Base-by-base conservation (phyloP, 2,329 filamentous ascomycete genomes). In the Botrytis hyacinthi region DNA sequence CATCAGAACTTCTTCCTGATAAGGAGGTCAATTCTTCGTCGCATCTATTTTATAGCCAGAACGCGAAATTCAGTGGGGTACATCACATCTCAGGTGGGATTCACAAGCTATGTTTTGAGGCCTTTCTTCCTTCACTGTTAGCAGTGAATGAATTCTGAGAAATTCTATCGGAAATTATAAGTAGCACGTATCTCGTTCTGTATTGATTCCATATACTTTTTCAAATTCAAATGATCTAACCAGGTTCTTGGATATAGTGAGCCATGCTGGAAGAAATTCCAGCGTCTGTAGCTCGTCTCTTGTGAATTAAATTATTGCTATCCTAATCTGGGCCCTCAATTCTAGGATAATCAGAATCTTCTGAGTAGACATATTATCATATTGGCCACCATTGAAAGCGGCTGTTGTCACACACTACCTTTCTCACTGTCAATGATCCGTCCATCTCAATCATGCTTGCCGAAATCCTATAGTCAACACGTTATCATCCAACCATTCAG, bases 21-120 rank as follows among this genome's bases (percentile, higher is more conserved):
- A 6, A 22, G 10, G 0, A 16, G 26, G 0, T 16, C 26, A 16
- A 1, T 54, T 54, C 12, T 29, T 29, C 12, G 5, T n/a, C 26
- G 3, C 2, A 0, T 54, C 3, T 54, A 0, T 54, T 54, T 54
- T 16, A 29, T 54, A 54, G 12, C 14, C 7, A 3, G 26, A 18
- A 29, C 2, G 0, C 7, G 14, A 14, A 16, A 16, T 3, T 0
- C 0, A 18, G 14, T 29, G 5, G n/a, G 12, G 12, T 0, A 54
- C 3, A 18, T 18, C 26, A 16, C n/a, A 6, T 1, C 48, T 1
- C 3, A 1, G 5, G 3, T 29, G n/a, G 0, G 12, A 1, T 8
- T 54, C 3, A 1, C 12, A 29, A 54, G 51, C 14, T 54, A 5
- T n/a, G 4, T 5, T n/a, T 54, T 12, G 1, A 14, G 12, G 0